phyloP scores from a whole-genome alignment of 2,329 filamentous ascomycete species.

The Botrytis fragariae region DNA sequence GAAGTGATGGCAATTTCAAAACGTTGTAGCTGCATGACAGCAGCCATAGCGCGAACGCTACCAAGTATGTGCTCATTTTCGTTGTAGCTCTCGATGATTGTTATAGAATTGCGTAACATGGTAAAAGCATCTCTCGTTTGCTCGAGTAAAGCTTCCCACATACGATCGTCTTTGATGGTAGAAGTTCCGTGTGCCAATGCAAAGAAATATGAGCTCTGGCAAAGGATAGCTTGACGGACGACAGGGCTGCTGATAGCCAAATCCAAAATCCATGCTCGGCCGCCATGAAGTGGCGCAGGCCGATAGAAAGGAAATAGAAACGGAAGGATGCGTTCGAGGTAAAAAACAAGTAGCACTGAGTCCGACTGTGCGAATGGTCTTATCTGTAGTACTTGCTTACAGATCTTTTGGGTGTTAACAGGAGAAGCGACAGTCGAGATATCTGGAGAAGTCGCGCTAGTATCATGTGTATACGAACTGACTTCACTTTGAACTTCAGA shows the following conservation, averaged over 20 bases:
- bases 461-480: background rate
- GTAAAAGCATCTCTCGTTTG: conserved; percentile 42
- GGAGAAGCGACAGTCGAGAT: background rate
- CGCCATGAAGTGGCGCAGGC: conserved; percentile 54
- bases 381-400: conserved; percentile 19
- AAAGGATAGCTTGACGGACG: conserved; percentile 54
- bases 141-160: conserved; percentile 40
- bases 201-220: conserved; percentile 57
- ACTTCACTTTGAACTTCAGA: background rate
- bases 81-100: conserved; percentile 32
- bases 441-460: conserved; percentile 4
- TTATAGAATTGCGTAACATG: conserved; percentile 44
- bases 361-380: conserved; percentile 27
- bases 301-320: conserved; percentile 63
- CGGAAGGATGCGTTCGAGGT: conserved; percentile 60
- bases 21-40: conserved; percentile 52
- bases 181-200: conserved; percentile 29
- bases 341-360: conserved; percentile 51
- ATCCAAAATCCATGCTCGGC: conserved; percentile 59
- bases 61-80: conserved; percentile 30
- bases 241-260: conserved; percentile 55
- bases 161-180: conserved; percentile 39
- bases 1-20: conserved; percentile 51
- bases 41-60: conserved; percentile 46
- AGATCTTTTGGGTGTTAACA: background rate